Conservation (phyloP, 2,329 filamentous ascomycete species). For the Fusarium sp. region DNA sequence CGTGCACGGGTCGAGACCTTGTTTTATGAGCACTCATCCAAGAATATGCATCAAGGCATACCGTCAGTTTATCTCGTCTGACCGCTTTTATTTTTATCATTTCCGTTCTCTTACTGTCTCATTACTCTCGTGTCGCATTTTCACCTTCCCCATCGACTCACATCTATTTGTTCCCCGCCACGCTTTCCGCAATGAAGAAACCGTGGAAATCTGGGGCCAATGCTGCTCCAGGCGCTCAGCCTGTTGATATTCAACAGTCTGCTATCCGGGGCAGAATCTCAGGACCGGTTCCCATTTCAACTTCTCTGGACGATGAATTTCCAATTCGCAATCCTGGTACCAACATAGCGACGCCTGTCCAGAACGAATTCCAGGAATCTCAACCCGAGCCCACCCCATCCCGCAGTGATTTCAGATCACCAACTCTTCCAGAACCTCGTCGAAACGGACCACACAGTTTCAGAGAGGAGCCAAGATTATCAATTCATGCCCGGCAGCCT, state of each 20-base stretch:
- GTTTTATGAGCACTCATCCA: conserved; percentile 34
- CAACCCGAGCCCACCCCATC: conserved; percentile 20
- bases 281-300: conserved; percentile 67
- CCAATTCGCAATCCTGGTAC: conserved; percentile 59
- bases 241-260: conserved; percentile 53
- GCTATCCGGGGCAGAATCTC: conserved; percentile 69
- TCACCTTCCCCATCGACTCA: conserved; percentile 6
- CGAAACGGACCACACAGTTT: conserved; percentile 18
- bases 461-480: conserved; percentile 27
- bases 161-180: not conserved
- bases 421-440: conserved; percentile 32
- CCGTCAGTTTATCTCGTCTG: conserved; percentile 21
- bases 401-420: conserved; percentile 29
- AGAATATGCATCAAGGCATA: conserved; percentile 41
- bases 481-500: conserved; percentile 18
- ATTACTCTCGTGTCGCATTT: conserved; percentile 17
- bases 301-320: conserved; percentile 63
- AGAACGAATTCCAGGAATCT: conserved; percentile 40
- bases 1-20: conserved; percentile 39
- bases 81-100: conserved; percentile 21
- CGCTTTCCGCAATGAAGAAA: conserved; percentile 51
- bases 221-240: conserved; percentile 44
- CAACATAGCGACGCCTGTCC: conserved; percentile 50
- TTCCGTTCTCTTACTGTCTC: conserved; percentile 28
- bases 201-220: conserved; percentile 60